Percentiles rank a stretch among this genome's conserved stretches.
Evolutionary conservation across 805 yeast species (phyloP).

Genomic region (Pichia scutulata): DNA sequence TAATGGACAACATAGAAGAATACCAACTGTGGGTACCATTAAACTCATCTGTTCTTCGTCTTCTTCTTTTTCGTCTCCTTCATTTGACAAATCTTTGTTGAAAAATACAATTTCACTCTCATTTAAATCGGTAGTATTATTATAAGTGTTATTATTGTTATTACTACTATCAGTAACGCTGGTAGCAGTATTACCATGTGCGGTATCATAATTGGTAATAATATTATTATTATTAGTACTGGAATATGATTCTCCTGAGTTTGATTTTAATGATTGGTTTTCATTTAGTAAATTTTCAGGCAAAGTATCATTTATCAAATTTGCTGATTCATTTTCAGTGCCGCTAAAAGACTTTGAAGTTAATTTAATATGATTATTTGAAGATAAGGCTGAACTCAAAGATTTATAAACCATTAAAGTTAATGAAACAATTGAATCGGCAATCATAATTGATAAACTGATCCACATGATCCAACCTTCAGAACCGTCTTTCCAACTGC

Average conservation of each 20-base stretch:
- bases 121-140: neutral
- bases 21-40: slow-evolving; percentile 36
- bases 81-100: neutral
- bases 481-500: slow-evolving; percentile 89
- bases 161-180: too few species aligned
- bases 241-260: slow-evolving; percentile 1
- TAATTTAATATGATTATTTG: neutral
- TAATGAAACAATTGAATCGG: slow-evolving; percentile 81
- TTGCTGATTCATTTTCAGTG: neutral
- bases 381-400: neutral
- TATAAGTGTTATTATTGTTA: neutral
- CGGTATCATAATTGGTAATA: neutral
- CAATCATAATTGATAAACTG: slow-evolving; percentile 86
- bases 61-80: slow-evolving; percentile 23
- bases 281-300: neutral
- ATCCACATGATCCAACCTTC: slow-evolving; percentile 98
- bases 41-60: slow-evolving; percentile 24
- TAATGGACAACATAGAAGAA: slow-evolving; percentile 54
- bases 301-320: neutral
- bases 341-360: neutral
- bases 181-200: too few species aligned
- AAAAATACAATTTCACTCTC: neutral
- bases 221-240: slow-evolving; percentile 1
- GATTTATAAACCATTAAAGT: slow-evolving; percentile 6
- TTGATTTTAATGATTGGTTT: neutral